Conservation (phyloP, 1,284 basidiomycete genomes). For the Pterula multifida region DNA sequence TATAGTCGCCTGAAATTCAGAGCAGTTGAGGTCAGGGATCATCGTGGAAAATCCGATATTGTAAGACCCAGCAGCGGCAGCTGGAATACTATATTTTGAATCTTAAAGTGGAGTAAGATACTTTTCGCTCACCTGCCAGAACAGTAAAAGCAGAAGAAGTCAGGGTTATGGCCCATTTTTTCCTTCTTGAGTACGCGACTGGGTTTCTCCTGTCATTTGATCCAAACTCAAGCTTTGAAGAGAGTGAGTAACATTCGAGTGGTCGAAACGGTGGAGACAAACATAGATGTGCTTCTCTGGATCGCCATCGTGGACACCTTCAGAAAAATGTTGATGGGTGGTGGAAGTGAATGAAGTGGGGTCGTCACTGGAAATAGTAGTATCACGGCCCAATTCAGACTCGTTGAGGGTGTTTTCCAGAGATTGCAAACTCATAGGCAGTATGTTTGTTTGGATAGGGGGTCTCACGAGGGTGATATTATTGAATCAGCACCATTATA, state of each 20-base stretch:
- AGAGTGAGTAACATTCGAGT: not conserved
- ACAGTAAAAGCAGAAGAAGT: constrained; percentile 47
- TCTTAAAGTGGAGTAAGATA: constrained; percentile 1
- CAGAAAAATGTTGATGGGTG: not conserved
- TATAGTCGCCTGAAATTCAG: constrained; percentile 43
- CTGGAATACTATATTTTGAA: constrained; percentile 18
- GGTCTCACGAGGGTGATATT: no score
- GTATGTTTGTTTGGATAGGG: no score
- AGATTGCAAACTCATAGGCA: no score
- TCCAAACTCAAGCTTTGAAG: constrained; percentile 44
- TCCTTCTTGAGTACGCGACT: constrained; percentile 32
- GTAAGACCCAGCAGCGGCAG: constrained; percentile 42
- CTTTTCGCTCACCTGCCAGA: constrained; percentile 30
- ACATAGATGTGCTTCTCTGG: not conserved
- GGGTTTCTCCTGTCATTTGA: constrained; percentile 41
- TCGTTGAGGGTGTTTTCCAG: no score
- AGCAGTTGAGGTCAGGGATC: constrained; percentile 51
- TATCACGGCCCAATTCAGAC: no score
- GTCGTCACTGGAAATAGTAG: no score
- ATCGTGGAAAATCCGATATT: constrained; percentile 48
- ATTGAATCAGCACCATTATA: no score
- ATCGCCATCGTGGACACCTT: not conserved
- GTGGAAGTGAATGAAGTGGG: no score
- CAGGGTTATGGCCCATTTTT: constrained; percentile 49
- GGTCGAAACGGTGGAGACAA: not conserved